Conservation (phyloP, 2,329 filamentous ascomycete genomes). For the Aspergillus pseudoglaucus region DNA sequence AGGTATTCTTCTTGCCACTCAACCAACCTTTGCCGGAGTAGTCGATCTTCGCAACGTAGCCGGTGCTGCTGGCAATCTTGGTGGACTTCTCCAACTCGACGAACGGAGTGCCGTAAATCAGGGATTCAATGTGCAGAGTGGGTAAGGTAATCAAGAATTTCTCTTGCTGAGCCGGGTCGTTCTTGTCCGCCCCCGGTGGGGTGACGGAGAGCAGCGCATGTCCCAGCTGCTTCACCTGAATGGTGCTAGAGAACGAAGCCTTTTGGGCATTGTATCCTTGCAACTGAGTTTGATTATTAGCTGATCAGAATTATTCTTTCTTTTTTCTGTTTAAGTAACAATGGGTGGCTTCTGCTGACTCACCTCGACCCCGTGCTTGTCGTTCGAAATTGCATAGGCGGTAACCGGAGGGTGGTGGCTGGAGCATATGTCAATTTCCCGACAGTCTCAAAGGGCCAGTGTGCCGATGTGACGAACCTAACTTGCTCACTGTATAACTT, state of each 20-base stretch:
- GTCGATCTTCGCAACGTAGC: conserved; percentile 83
- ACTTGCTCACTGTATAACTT: conserved; percentile 91
- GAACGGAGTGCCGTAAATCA: conserved; percentile 69
- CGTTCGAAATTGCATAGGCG: conserved; percentile 86
- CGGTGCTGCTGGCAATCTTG: conserved; percentile 78
- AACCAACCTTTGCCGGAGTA: conserved; percentile 94
- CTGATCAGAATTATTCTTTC: not conserved
- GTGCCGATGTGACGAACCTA: conserved; percentile 39
- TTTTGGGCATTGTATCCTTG: conserved; percentile 94
- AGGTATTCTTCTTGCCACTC: conserved; percentile 89
- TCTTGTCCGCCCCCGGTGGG: conserved; percentile 47
- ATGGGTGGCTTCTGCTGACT: conserved; percentile 10
- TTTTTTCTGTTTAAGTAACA: no score
- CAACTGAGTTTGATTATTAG: conserved; percentile 31
- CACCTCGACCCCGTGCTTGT: conserved; percentile 66
- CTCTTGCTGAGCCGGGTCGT: conserved; percentile 43
- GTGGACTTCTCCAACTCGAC: conserved; percentile 82
- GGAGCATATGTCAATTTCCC: not conserved
- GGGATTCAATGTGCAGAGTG: conserved; percentile 83
- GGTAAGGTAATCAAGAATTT: conserved; percentile 88
- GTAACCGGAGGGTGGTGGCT: conserved; percentile 90
- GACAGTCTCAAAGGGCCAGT: not conserved
- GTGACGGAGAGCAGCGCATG: conserved; percentile 73
- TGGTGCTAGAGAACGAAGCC: conserved; percentile 86
- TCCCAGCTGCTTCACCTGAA: conserved; percentile 90